Percentiles rank a stretch among this genome's conserved stretches.
These are phyloP conservation scores for Acacia melanoxylon DNA, from an alignment of 306 rosid genomes.

Conservation along the genomic window DNA sequence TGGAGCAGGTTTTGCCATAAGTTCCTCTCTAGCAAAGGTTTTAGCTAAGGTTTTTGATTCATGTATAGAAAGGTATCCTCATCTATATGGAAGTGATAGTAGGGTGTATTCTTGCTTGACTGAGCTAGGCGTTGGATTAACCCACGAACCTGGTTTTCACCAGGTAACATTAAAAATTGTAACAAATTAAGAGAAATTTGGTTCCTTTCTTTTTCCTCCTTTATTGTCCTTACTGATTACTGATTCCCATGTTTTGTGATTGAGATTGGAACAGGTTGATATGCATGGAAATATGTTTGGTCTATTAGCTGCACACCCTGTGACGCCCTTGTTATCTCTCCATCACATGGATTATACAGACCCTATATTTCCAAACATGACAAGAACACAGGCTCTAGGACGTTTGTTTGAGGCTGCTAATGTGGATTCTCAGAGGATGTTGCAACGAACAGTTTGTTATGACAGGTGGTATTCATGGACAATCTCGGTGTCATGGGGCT, in stretches of 20 bases:
- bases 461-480: slow-evolving; percentile 85
- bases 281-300: slow-evolving; percentile 72
- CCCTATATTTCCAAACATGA: slow-evolving; percentile 83
- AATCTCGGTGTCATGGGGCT: slow-evolving; percentile 87
- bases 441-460: slow-evolving; percentile 85
- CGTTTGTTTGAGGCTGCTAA: slow-evolving; percentile 60
- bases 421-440: slow-evolving; percentile 67
- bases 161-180: slow-evolving; percentile 48
- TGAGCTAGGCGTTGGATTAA: slow-evolving; percentile 85
- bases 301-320: slow-evolving; percentile 78
- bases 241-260: slow-evolving; percentile 1
- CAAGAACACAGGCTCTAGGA: slow-evolving; percentile 51
- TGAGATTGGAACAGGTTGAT: slow-evolving; percentile 58
- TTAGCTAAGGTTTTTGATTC: slow-evolving; percentile 78
- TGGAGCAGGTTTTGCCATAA: slow-evolving; percentile 91
- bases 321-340: slow-evolving; percentile 71
- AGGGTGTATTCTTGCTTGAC: slow-evolving; percentile 75
- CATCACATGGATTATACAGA: slow-evolving; percentile 64
- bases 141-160: slow-evolving; percentile 88
- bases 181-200: background rate
- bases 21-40: slow-evolving; percentile 60
- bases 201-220: background rate
- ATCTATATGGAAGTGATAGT: slow-evolving; percentile 87
- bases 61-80: slow-evolving; percentile 76
- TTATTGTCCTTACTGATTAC: background rate